Evolutionary conservation across 495 filamentous ascomycete species (phyloP), one percentile per base, ranked within the genome.

Genomic region (Xylaria bambusicola): DNA sequence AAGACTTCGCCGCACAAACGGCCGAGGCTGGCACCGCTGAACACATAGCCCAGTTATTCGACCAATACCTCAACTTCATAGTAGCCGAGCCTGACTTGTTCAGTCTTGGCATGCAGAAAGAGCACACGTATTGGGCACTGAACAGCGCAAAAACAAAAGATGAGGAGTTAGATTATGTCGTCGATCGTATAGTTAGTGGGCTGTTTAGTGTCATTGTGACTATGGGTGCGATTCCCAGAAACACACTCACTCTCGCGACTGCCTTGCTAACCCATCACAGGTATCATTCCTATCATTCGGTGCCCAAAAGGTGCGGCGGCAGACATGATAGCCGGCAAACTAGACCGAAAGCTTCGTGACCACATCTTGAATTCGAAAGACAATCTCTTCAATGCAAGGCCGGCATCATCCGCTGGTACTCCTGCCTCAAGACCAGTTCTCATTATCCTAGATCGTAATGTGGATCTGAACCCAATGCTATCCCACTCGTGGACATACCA

Each of bases 401-500:
- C 75, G 1, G 58, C 67, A 20, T 74, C 73, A 15, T 74, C 75
- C 2, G 62, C 76, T 17, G 73, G 77, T 15, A 86, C 89, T 1
- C 81, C 88, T 1, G 83, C 84, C 2, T 87, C 90, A 20, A 79
- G 92, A 27, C 93, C 93, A 0, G 90, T 96, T 0, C 82, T 97
- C 52, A 82, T 97, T 57, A 86, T 97, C 50, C 86, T 97, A 44
- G 94, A 98, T 74, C 88, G 94, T 59, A 98, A 95, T 61, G 87
- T 99, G 21, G 94, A 99, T 73, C 72, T 98, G 35, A 91, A 96
- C 58, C 92, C 95, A n/a, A 98, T 98, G 95, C 81, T 98, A 1
- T 97, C 93, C 21, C 94, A 99, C 74, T 97, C 93, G 1, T 99
- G 94, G 94, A 97, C 92, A 3, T 99, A 99, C 67, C 94, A 98